A percentile compares a stretch with the other conserved stretches of the same genome.
Evolutionary conservation across 345 rosid genomes (phyloP).

Genomic region (Eucalyptus cloeziana): DNA sequence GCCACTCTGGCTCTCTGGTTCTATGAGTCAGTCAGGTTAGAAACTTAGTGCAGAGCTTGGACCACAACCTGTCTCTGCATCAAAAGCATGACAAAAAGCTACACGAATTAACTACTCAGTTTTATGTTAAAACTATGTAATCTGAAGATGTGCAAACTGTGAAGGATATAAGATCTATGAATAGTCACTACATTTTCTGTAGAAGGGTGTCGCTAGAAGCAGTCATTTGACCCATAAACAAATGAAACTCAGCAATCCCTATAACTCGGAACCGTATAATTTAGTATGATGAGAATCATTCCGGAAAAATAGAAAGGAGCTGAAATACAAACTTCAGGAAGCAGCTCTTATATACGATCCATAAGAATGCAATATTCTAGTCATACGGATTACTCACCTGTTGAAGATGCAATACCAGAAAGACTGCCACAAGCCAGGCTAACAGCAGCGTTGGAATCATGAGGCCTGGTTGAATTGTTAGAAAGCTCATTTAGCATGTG

Average conservation of each 20-base stretch:
- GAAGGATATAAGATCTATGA: not conserved
- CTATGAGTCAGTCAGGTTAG: conserved; percentile 50
- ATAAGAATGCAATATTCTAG: not conserved
- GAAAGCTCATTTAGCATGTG: not conserved
- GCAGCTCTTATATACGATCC: not conserved
- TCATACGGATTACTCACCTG: conserved; percentile 40
- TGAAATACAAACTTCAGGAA: not conserved
- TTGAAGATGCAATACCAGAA: conserved; percentile 96
- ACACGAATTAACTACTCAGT: conserved; percentile 22
- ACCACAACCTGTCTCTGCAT: conserved; percentile 52
- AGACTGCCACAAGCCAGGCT: conserved; percentile 96
- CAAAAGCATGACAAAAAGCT: conserved; percentile 44
- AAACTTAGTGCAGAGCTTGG: conserved; percentile 56
- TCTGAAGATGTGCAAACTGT: not conserved
- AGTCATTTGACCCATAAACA: not conserved
- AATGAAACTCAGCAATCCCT: not conserved
- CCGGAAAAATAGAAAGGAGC: not conserved
- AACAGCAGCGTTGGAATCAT: conserved; percentile 55
- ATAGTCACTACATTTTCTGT: not conserved
- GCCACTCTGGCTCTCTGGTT: conserved; percentile 26
- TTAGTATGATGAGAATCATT: not conserved
- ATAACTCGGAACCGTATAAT: not conserved
- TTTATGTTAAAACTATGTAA: not conserved
- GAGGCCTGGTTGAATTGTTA: conserved; percentile 33
- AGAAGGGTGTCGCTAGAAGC: not conserved